A percentile compares a stretch with the other conserved stretches of the same genome.
Evolutionary conservation across 371 early-diverging fungal species (phyloP).

Genomic region (Apophysomyces trapeziformis): DNA sequence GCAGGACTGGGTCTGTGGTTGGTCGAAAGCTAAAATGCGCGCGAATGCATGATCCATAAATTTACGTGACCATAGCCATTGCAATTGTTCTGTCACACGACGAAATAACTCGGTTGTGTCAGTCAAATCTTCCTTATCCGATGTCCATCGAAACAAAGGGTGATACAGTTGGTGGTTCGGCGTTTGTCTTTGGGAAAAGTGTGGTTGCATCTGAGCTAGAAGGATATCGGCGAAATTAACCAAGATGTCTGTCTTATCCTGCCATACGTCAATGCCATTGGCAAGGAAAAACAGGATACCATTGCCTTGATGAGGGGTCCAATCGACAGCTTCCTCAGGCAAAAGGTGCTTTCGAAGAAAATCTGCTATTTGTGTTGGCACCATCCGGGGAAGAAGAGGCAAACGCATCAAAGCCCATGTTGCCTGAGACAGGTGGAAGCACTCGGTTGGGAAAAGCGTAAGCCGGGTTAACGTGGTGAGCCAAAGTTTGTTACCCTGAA

Average conservation of each 20-base stretch:
- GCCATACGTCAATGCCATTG: conserved; percentile 55
- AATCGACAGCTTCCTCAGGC: not conserved
- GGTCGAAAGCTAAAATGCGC: conserved; percentile 37
- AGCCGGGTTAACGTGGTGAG: conserved; percentile 56
- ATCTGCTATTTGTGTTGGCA: not conserved
- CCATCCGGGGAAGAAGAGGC: conserved; percentile 1
- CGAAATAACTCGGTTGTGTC: conserved; percentile 43
- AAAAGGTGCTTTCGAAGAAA: conserved; percentile 14
- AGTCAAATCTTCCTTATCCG: conserved; percentile 45
- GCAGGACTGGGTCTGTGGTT: not conserved
- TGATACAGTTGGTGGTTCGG: conserved; percentile 57
- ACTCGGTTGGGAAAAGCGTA: conserved; percentile 42
- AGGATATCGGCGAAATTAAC: conserved; percentile 38
- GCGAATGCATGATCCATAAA: conserved; percentile 55
- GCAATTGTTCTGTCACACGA: conserved; percentile 52
- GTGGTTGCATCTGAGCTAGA: conserved; percentile 39
- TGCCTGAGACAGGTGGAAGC: conserved; percentile 2
- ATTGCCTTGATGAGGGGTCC: conserved; percentile 43
- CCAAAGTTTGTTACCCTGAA: conserved; percentile 55
- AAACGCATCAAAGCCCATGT: not conserved
- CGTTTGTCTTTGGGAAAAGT: conserved; percentile 53
- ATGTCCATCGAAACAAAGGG: conserved; percentile 71
- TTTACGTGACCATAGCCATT: conserved; percentile 60
- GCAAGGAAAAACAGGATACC: conserved; percentile 61
- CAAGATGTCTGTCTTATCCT: conserved; percentile 12